Evolutionary conservation across 2,329 filamentous ascomycete species (phyloP), one percentile per base, ranked within the genome.

Genomic region (Tolypocladium amazonense): DNA sequence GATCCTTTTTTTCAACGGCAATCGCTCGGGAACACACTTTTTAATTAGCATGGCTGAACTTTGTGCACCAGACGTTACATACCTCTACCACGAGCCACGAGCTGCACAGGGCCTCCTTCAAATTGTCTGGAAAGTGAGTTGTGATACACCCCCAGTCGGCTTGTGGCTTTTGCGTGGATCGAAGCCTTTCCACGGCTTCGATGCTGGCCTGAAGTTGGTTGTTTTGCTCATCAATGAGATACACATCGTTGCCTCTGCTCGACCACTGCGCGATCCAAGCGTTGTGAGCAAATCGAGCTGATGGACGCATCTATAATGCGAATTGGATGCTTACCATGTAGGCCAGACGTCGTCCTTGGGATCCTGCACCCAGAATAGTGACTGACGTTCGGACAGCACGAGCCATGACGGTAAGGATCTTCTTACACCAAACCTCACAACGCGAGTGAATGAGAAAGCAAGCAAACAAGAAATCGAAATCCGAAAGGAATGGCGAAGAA

Each of bases 1-100:
- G 5, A 77, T 66, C 2, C 68, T 63, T 54, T 67, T 71, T 62
- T 80, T 80, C n/a, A 78, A 64, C 0, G 66, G 50, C 9, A 79
- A 64, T 33, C 69, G 68, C 61, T 80, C 77, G 0, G 77, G 77
- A 9, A 79, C 70, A 59, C 76, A 78, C 76, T 78, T 43, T 11
- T 11, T 6, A 9, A 12, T 53, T n/a, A 53, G 50, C 27, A n/a
- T 3, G 27, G 23, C 6, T 3, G 3, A 7, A 3, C 25, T 50
- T 9, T 7, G 15, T 30, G 12, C 11, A 9, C 23, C 47, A 14
- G 9, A 9, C 6, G 27, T 52, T 1, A n/a, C 37, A 38, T 38
- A 71, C 69, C 63, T 71, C 69, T 1, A 71, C 59, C 2, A 70
- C 67, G 0, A 71, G 56, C 69, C 69, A 71, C 0, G 66, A 61